Evolutionary conservation across 169 alveolate species (phyloP).

Genomic region (Plasmodium vivax): DNA sequence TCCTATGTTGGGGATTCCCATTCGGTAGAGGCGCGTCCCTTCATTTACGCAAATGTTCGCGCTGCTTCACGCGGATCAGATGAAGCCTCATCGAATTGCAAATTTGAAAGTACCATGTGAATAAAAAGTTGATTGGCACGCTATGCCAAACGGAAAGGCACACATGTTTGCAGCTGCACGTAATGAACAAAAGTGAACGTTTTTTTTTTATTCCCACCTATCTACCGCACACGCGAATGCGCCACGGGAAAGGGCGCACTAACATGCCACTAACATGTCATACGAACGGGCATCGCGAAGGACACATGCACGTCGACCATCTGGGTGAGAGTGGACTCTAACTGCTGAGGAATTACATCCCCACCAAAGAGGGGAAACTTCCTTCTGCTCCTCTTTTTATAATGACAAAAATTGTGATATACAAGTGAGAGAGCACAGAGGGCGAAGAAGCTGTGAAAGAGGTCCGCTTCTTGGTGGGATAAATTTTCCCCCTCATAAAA

Average conservation of each 20-base stretch:
- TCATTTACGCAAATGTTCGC: not conserved
- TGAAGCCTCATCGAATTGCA: not conserved
- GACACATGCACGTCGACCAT: slow-evolving; percentile 11
- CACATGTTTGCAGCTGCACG: not conserved
- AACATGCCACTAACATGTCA: not conserved
- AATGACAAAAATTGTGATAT: slow-evolving; percentile 27
- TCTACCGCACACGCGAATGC: not conserved
- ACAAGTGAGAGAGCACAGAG: slow-evolving; percentile 61
- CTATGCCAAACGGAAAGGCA: not conserved
- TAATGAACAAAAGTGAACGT: not conserved
- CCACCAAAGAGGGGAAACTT: slow-evolving; percentile 11
- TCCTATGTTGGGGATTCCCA: not conserved
- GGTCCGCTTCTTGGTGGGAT: slow-evolving; percentile 29
- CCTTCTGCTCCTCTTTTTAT: slow-evolving; percentile 8
- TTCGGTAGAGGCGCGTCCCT: not conserved
- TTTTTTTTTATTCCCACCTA: not conserved
- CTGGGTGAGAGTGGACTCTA: not conserved
- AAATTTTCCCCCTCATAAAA: slow-evolving; percentile 10
- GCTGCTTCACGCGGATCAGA: not conserved
- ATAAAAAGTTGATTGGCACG: not conserved
- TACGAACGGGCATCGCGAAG: slow-evolving; percentile 49
- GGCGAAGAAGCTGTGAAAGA: slow-evolving; percentile 48
- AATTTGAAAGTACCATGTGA: not conserved
- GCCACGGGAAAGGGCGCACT: not conserved
- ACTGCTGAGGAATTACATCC: slow-evolving; percentile 2